Conservation (phyloP, 768 basidiomycete species). For the Panaeolus papilionaceus region DNA sequence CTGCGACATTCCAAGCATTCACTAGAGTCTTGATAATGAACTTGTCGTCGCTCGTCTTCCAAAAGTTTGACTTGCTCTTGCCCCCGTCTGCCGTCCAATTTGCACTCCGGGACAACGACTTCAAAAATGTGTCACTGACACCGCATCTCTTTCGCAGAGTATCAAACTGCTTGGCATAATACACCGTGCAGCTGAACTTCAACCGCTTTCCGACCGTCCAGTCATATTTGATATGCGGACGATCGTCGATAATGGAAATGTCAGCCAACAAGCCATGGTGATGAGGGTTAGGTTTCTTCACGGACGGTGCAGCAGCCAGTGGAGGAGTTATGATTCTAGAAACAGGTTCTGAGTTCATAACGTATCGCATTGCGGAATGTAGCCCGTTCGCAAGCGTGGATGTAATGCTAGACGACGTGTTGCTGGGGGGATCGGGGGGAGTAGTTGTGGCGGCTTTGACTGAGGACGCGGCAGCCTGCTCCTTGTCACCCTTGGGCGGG, state of each 20-base stretch:
- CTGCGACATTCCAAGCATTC: slow-evolving; percentile 87
- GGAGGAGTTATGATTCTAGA: slow-evolving; percentile 33
- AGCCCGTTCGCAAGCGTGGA: slow-evolving; percentile 57
- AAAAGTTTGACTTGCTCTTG: slow-evolving; percentile 82
- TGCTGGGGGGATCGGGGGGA: slow-evolving; percentile 19
- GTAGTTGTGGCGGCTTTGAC: slow-evolving; percentile 30
- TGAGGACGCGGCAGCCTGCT: slow-evolving; percentile 33
- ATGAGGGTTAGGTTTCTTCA: slow-evolving; percentile 30
- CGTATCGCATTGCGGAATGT: slow-evolving; percentile 63
- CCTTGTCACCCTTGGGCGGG: slow-evolving; percentile 14
- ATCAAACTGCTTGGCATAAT: slow-evolving; percentile 85
- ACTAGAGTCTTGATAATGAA: slow-evolving; percentile 89
- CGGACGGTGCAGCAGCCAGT: slow-evolving; percentile 39
- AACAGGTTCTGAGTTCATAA: slow-evolving; percentile 42
- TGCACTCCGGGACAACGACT: slow-evolving; percentile 62
- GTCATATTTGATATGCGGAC: slow-evolving; percentile 85
- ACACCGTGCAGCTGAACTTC: slow-evolving; percentile 82
- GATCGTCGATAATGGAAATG: slow-evolving; percentile 60
- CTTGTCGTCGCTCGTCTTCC: slow-evolving; percentile 79
- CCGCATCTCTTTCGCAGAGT: slow-evolving; percentile 68
- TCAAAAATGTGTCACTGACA: slow-evolving; percentile 63
- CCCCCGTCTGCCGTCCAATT: slow-evolving; percentile 82
- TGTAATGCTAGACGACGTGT: slow-evolving; percentile 49
- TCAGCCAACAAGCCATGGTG: slow-evolving; percentile 55
- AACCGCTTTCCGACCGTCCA: slow-evolving; percentile 78